Base-by-base conservation (phyloP, 768 basidiomycete genomes). In the Crucibulum laeve region DNA sequence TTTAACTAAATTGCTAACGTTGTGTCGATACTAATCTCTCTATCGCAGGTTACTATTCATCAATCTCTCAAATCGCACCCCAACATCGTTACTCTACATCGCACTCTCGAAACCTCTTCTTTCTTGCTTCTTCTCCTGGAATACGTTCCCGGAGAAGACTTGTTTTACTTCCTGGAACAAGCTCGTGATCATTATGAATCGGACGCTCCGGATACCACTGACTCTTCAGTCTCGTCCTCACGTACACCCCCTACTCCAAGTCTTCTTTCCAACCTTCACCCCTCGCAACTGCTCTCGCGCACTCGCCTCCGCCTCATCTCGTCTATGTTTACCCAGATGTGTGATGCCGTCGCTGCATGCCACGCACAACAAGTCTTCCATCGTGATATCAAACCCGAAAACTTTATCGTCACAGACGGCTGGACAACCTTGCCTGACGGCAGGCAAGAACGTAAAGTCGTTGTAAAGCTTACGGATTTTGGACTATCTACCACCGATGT, bases 291-390 rank as follows among this genome's bases (percentile, higher is more conserved):
- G 24, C 84, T 99, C 42, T 90, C 89, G 21, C 80, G 82, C 44
- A 87, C 85, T 30, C 87, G 95, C 45, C 79, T 99, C 22, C 86
- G 89, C 13, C 80, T 99, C 52, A 92, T 99, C 57, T 83, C 93
- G 3, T 86, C 89, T 60, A 99, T 99, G 95, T 98, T 99, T 65
- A 73, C 81, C 15, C 96, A 98, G 68, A 99, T 99, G 95, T 98
- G 95, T 60, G 91, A 94, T 50, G 94, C 95, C 34, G 94, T 99
- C 10, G 90, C 91, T 3, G 82, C 87, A 4, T 97, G 95, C 66
- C 95, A 99, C 60, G 84, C 84, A 14, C 82, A 85, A 48, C 84
- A 84, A 26, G 88, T 99, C 48, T 91, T 85, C 59, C 95, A 99
- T 61, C 82, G 95, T 48, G 95, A 99, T 64, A 97, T 99, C 77